Evolutionary conservation across 202 grass and related monocot genomes (phyloP).

Genomic region (Schoenoplectus triqueter): DNA sequence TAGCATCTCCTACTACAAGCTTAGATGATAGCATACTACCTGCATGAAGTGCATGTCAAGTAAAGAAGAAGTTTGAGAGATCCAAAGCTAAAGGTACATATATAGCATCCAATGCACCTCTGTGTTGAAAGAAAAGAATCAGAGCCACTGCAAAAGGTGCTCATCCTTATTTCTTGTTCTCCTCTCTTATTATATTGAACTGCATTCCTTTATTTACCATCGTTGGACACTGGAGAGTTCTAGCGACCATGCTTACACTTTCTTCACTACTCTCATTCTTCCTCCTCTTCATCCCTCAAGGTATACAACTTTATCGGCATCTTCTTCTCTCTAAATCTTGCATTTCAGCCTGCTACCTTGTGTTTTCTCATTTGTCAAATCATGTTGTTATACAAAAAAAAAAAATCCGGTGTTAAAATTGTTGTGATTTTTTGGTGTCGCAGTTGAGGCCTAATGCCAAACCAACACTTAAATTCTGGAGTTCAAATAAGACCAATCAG

Average conservation of each 20-base stretch:
- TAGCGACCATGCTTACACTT: constrained; percentile 15
- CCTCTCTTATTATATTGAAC: not conserved
- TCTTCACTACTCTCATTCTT: constrained; percentile 15
- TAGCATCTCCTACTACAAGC: not conserved
- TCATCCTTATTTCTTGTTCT: not conserved
- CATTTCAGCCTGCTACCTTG: not conserved
- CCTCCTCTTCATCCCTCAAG: constrained; percentile 26
- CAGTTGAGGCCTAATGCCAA: not conserved
- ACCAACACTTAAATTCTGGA: not conserved
- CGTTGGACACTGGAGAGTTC: not conserved
- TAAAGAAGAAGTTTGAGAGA: constrained; percentile 54
- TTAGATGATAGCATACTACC: not conserved
- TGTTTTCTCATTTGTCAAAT: not conserved
- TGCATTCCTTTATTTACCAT: not conserved
- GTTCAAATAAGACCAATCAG: not conserved
- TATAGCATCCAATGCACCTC: constrained; percentile 41
- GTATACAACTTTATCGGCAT: constrained; percentile 16
- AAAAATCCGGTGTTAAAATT: not conserved
- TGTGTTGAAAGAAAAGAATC: constrained; percentile 56
- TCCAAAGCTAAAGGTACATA: constrained; percentile 29
- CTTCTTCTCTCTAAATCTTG: not conserved
- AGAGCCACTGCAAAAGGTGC: constrained; percentile 5
- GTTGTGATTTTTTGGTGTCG: not conserved
- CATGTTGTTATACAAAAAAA: not conserved
- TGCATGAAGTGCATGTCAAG: constrained; percentile 51